phyloP scores from a whole-genome alignment of 2,329 filamentous ascomycete genomes.

The Zalaria sp. region DNA sequence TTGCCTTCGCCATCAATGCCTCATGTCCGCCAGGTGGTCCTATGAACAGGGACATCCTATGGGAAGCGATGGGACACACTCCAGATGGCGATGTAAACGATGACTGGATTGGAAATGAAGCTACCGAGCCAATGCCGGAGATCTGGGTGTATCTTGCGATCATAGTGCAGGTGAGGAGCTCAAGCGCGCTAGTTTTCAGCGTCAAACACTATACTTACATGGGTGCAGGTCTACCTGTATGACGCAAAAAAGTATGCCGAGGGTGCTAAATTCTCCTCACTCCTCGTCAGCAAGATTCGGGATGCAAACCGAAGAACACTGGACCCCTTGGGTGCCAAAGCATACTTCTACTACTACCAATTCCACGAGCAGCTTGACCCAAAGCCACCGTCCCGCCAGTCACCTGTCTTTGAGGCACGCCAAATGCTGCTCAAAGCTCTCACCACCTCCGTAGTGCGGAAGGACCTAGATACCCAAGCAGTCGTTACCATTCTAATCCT shows the following conservation, averaged over 20 bases:
- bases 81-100: conserved; percentile 4
- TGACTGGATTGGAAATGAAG: conserved; percentile 8
- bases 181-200: neutral
- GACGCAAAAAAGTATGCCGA: conserved; percentile 70
- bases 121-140: conserved; percentile 18
- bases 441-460: conserved; percentile 87
- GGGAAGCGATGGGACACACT: conserved; percentile 5
- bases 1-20: conserved; percentile 11
- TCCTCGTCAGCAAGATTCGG: conserved; percentile 73
- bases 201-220: conserved; percentile 5
- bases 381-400: conserved; percentile 76
- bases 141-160: conserved; percentile 23
- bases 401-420: conserved; percentile 73
- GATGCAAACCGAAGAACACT: conserved; percentile 83
- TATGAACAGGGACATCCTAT: conserved; percentile 4
- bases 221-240: conserved; percentile 68
- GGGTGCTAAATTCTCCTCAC: conserved; percentile 72
- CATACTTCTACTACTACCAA: conserved; percentile 95
- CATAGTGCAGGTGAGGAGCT: conserved; percentile 16
- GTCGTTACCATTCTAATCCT: conserved; percentile 89
- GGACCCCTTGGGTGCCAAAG: conserved; percentile 84
- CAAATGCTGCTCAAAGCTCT: conserved; percentile 77
- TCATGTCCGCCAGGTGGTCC: conserved; percentile 5
- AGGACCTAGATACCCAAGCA: conserved; percentile 94
- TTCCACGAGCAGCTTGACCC: conserved; percentile 88